Conservation (phyloP, 768 basidiomycete genomes). For the Leccinum rimulosum region DNA sequence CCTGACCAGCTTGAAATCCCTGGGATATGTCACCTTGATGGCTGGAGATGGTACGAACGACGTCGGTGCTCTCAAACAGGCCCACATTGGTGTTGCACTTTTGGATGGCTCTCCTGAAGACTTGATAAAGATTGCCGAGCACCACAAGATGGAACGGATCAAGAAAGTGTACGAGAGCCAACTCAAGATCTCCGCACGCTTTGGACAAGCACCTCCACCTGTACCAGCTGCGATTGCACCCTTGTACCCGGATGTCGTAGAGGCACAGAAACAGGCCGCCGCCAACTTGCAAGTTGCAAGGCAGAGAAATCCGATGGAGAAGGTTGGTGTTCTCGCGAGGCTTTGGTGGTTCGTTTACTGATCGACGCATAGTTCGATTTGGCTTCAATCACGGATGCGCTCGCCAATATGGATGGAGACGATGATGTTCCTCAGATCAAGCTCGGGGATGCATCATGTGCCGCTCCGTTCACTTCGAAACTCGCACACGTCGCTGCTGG, state of each 20-base stretch:
- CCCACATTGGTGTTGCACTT: constrained; percentile 93
- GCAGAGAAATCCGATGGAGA: constrained; percentile 86
- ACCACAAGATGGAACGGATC: constrained; percentile 83
- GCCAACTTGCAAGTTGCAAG: constrained; percentile 63
- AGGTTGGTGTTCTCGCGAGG: constrained; percentile 45
- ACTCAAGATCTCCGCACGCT: constrained; percentile 82
- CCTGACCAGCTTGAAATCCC: constrained; percentile 80
- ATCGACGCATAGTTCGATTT: constrained; percentile 63
- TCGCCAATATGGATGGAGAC: constrained; percentile 93
- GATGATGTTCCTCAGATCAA: constrained; percentile 97
- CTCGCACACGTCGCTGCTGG: constrained; percentile 95
- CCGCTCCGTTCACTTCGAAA: constrained; percentile 98
- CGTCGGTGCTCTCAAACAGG: constrained; percentile 97
- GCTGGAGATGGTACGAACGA: constrained; percentile 99
- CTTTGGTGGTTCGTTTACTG: neutral
- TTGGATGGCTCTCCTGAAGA: constrained; percentile 91
- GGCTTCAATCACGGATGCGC: constrained; percentile 72
- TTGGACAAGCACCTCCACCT: constrained; percentile 91
- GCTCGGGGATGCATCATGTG: constrained; percentile 98
- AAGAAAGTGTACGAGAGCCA: constrained; percentile 99
- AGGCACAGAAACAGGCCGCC: constrained; percentile 80
- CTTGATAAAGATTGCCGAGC: constrained; percentile 89
- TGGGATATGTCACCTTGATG: constrained; percentile 95
- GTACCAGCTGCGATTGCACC: constrained; percentile 87
- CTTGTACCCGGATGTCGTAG: constrained; percentile 85